These are phyloP conservation scores for Boletales sp. DNA, from an alignment of 768 basidiomycete genomes.

Conservation along the genomic window DNA sequence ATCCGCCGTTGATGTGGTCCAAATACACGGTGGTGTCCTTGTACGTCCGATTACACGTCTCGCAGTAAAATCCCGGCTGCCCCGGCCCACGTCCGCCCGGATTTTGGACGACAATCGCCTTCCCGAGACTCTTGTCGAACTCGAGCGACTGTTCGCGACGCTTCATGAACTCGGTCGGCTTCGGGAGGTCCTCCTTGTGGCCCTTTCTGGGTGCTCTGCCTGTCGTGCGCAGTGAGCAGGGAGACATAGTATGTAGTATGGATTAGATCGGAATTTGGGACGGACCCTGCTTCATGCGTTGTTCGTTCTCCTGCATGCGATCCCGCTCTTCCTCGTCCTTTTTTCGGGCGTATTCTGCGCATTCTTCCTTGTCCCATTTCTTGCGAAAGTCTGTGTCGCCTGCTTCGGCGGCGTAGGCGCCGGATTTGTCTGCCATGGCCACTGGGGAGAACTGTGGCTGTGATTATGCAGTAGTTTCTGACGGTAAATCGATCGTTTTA, in stretches of 20 bases:
- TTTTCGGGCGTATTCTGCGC: constrained; percentile 77
- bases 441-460: too few species aligned
- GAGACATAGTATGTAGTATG: background rate
- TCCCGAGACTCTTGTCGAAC: constrained; percentile 91
- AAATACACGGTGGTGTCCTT: constrained; percentile 94
- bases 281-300: constrained; percentile 77
- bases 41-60: constrained; percentile 85
- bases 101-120: constrained; percentile 92
- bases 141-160: constrained; percentile 81
- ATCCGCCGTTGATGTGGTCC: constrained; percentile 93
- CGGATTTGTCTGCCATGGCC: constrained; percentile 32
- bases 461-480: too few species aligned
- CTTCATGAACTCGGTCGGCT: constrained; percentile 91
- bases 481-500: too few species aligned
- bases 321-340: constrained; percentile 79
- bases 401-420: constrained; percentile 38
- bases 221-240: constrained; percentile 24
- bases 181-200: constrained; percentile 72
- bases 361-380: constrained; percentile 96
- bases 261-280: too few species aligned
- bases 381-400: constrained; percentile 75
- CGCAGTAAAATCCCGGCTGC: constrained; percentile 92
- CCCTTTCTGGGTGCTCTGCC: constrained; percentile 80
- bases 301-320: constrained; percentile 83
- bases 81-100: constrained; percentile 80